Evolutionary conservation across 805 yeast genomes (phyloP), one percentile per base, ranked within the genome.

Genomic region (Nakazawaea pomicola): DNA sequence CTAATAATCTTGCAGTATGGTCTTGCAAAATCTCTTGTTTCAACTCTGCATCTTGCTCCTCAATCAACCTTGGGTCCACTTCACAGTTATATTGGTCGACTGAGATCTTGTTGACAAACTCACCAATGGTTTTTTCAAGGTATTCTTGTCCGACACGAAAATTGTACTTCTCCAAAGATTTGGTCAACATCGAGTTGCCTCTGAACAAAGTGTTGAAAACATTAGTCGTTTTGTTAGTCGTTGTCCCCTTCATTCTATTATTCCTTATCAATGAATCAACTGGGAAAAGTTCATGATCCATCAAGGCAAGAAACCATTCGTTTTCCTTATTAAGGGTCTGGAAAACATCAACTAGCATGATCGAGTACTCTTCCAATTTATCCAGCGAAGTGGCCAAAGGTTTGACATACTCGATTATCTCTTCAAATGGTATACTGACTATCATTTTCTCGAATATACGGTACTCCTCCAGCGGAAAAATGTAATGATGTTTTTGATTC

Each of bases 141-240:
- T 86, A 87, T 45, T 82, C 89, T 45, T 76, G 82, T 1, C 98
- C 98, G 15, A 83, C 68, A 52, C 91, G 65, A 30, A 82, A 69
- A 55, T 84, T 80, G 54, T 79, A 88, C 45, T 75, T 70, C 52
- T 91, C 99, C 41, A 90, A 57, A 0, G 95, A 72, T 55, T 86
- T 86, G 0, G 96, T 81, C 46, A 93, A 68, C 4, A 91, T 69
- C 1, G 95, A 80, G 43, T 87, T 84, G 0, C 96, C 96, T 50
- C 99, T 70, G 54, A 91, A 91, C 12, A 87, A 56, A 0, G 86
- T 72, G 47, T 76, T 80, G 48, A 75, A 72, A 3, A 78, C 58
- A 47, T 74, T 73, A 32, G 66, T 60, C 1, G 48, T 39, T 40
- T 52, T 56, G 40, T 46, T 51, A 1, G 51, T 29, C 24, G 53